Evolutionary conservation across 106 monocot genomes (phyloP), one percentile per base, ranked within the genome.

Genomic region (Triglochin maritima): DNA sequence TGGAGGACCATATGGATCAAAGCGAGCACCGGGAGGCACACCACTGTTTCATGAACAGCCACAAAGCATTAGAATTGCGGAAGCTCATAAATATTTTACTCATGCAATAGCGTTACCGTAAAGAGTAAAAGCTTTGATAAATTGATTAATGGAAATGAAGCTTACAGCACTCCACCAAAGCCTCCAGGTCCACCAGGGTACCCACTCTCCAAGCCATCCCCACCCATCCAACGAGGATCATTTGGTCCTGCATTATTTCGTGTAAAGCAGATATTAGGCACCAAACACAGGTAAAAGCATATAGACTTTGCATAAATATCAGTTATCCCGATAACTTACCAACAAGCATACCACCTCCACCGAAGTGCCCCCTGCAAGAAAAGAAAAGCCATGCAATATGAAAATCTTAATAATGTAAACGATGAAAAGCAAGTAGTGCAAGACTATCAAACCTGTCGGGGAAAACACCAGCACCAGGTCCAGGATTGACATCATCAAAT

Each of bases 1-100:
- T 15, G 94, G 94, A 56, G 93, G 93, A 64, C 93, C 93, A 79
- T 78, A 76, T n/a, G 93, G 93, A 68, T 94, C 93, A 74, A 72
- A 94, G 2, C 89, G 83, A 62, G 84, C 79, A 60, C 89, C 89
- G 6, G 83, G 93, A 29, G 89, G 84, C 42, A 82, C 59, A 64
- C 82, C 74, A 55, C 91, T 92, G 74, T 72, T 69, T 81, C 44
- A 59, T 45, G 42, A 70, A 66, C 29, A 29, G 29, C 29, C 29
- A 29, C 29, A 56, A 49, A 13, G 14, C 10, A 71, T 48, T 50
- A 67, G 12, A 6, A 15, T 5, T 65, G 13, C 29, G 42, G 15
- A 53, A 12, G 44, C 59, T 17, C 49, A 12, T 11, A 44, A 62
- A 5, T 10, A 47, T 45, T 45, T 29, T 3, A 12, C 3, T 9